Percentiles rank a stretch among this genome's conserved stretches.
These are phyloP conservation scores for Stephania cephalantha DNA, from an alignment of 164 flowering plant species.

Conservation along the genomic window DNA sequence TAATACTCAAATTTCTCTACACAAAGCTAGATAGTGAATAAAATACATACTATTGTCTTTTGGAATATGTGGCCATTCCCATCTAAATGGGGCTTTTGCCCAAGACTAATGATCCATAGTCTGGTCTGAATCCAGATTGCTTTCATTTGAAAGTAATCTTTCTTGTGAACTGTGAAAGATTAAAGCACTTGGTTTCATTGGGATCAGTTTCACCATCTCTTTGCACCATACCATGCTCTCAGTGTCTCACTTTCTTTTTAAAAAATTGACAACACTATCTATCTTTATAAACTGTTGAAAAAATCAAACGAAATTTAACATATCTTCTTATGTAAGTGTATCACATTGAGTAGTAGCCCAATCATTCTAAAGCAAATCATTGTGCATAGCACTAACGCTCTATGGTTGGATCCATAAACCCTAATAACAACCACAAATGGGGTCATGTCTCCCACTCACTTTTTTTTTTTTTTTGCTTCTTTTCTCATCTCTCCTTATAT, in stretches of 20 bases:
- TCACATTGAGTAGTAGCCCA: neutral
- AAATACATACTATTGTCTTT: neutral
- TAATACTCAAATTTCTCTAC: neutral
- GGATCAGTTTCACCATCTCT: slow-evolving; percentile 6
- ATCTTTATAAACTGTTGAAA: too few relatives aligned
- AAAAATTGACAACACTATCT: neutral
- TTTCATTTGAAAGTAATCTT: neutral
- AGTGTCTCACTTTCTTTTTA: neutral
- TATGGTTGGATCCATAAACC: too few relatives aligned
- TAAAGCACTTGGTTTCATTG: neutral
- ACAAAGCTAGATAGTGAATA: neutral
- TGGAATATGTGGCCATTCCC: neutral
- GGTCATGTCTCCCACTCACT: neutral
- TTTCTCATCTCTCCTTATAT: neutral
- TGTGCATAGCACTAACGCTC: too few relatives aligned
- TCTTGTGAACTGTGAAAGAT: neutral
- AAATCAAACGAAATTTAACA: too few relatives aligned
- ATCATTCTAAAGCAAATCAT: neutral
- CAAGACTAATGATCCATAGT: neutral
- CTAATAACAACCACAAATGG: too few relatives aligned
- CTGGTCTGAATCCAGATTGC: neutral
- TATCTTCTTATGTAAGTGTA: neutral
- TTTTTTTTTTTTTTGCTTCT: neutral
- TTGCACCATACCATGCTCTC: neutral
- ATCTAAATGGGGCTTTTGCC: neutral